Evolutionary conservation across 345 rosid species (phyloP), one percentile per base, ranked within the genome.

Genomic region (Lumnitzera littorea): DNA sequence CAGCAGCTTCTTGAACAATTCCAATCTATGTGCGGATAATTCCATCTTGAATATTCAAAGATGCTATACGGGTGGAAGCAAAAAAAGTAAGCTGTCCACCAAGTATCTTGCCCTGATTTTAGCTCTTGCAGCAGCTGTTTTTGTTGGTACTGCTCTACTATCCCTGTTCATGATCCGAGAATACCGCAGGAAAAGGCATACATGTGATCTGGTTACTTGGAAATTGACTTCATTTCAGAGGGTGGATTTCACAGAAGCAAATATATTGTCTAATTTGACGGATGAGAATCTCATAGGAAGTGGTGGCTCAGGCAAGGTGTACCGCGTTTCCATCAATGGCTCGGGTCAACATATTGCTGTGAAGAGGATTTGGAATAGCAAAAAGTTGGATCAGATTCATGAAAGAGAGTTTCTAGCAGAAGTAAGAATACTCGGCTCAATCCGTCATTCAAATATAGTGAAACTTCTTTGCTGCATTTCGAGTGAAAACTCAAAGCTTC

Each of bases 221-320:
- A 87, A 87, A 78, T 69, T 92, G 17, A 92, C 94, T 17, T 81
- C 96, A 1, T 92, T 92, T 66, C 96, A 90, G 25, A 74, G 70
- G 51, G 67, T 90, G 64, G 80, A 82, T 36, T 94, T 94, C 70
- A 75, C 81, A 2, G 86, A 81, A 62, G 82, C 72, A 5, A 76
- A 71, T 66, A 76, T 94, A 48, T 27, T 94, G 73, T 68, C 81
- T 46, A 86, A 71, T 58, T 66, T 94, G 76, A 79, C 78, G 58
- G 99, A 94, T 46, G 54, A 59, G n/a, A 87, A 84, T 55, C 74
- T 87, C 72, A 79, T 94, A 5, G 99, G 99, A 52, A 85, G 90
- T 46, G 99, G 99, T 2, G 97, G 97, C 16, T 86, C 95, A 2
- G 99, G 97, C 16, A 86, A 90, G 68, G 94, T 94, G 24, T 90